Conservation (phyloP, 257 asterid species). For the Petrea volubilis region DNA sequence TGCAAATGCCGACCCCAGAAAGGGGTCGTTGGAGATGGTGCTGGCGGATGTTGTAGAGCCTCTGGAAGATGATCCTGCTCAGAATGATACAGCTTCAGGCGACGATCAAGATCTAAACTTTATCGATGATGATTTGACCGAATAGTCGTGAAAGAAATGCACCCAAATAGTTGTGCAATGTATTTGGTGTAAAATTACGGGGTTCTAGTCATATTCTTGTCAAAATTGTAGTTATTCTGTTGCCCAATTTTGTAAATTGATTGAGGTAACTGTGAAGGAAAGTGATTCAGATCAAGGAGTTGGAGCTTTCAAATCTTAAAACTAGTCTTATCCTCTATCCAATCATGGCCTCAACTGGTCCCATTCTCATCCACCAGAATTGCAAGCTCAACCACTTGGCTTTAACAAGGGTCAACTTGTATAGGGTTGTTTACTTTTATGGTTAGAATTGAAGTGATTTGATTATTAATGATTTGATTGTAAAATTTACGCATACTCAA, state of each 20-base stretch:
- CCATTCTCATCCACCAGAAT: too few relatives aligned
- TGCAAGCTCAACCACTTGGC: too few relatives aligned
- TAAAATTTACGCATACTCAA: too few relatives aligned
- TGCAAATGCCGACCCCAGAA: conserved; percentile 49
- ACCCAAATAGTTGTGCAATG: background rate
- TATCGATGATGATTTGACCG: conserved; percentile 65
- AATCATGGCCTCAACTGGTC: too few relatives aligned
- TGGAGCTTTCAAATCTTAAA: background rate
- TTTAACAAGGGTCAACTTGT: too few relatives aligned
- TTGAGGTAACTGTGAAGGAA: background rate
- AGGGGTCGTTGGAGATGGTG: conserved; percentile 55
- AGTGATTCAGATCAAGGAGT: background rate
- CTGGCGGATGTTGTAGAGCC: conserved; percentile 56
- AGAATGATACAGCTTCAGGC: conserved; percentile 44
- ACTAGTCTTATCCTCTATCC: too few relatives aligned
- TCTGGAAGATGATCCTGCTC: conserved; percentile 40
- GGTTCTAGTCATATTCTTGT: background rate
- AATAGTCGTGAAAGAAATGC: conserved; percentile 26
- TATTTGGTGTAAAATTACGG: conserved; percentile 7
- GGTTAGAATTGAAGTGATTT: too few relatives aligned
- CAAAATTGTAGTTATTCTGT: background rate
- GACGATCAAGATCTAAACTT: conserved; percentile 58
- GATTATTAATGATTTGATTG: too few relatives aligned
- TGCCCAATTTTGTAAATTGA: conserved; percentile 31
- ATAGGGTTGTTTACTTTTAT: too few relatives aligned